phyloP scores from a whole-genome alignment of 108 stramenopile genomes.

The Nitzschia sp. region DNA sequence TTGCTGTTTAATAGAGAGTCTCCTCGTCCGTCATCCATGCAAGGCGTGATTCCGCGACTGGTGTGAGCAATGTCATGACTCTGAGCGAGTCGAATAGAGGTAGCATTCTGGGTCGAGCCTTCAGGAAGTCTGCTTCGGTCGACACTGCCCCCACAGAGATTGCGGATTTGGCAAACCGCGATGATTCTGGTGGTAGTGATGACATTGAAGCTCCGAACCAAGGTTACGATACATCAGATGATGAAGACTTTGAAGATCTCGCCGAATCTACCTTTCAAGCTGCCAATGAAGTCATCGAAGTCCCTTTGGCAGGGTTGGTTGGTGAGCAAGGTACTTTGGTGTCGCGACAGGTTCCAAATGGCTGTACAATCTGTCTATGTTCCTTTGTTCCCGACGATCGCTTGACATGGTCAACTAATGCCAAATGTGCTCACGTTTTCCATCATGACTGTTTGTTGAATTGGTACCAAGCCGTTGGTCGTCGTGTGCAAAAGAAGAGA shows the following conservation, averaged over 20 bases:
- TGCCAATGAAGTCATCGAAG: slow-evolving; percentile 8
- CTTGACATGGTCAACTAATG: slow-evolving; percentile 62
- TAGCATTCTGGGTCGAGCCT: no score
- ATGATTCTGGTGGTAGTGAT: neutral
- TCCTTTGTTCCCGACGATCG: slow-evolving; percentile 43
- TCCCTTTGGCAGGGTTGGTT: slow-evolving; percentile 26
- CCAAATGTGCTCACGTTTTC: slow-evolving; percentile 56
- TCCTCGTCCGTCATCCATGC: neutral
- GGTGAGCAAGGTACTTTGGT: neutral
- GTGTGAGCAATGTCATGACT: neutral
- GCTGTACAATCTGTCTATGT: slow-evolving; percentile 61
- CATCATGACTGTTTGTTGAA: slow-evolving; percentile 64
- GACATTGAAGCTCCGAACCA: neutral
- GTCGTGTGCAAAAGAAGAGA: slow-evolving; percentile 33
- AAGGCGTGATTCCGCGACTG: neutral
- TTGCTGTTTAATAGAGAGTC: neutral
- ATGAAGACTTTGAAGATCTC: slow-evolving; percentile 13
- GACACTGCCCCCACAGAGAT: no score
- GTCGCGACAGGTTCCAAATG: slow-evolving; percentile 48
- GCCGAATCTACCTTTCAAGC: slow-evolving; percentile 8
- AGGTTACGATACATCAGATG: neutral
- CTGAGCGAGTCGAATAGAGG: slow-evolving; percentile 1
- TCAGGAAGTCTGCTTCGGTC: neutral
- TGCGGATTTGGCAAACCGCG: no score
- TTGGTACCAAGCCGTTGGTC: slow-evolving; percentile 58